Evolutionary conservation across 139 green algal genomes (phyloP).

Genomic region (Closterium sp.): DNA sequence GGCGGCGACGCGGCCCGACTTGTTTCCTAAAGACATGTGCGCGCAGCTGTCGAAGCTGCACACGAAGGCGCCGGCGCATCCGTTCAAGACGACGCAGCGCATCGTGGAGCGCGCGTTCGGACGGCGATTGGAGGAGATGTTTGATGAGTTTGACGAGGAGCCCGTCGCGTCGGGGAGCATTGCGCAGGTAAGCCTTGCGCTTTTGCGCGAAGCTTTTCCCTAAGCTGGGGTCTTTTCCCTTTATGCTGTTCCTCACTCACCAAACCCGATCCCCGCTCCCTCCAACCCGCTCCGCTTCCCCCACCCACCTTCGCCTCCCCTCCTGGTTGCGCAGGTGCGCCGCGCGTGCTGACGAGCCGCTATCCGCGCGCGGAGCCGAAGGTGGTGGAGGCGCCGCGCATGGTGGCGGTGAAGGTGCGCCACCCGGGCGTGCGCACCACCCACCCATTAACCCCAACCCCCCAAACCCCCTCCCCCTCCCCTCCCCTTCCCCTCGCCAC

Average conservation of each 20-base stretch:
- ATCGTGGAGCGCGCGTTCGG: conserved; percentile 78
- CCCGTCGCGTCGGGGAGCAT: conserved; percentile 90
- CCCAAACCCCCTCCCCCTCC: too few relatives aligned
- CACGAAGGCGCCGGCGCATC: conserved; percentile 57
- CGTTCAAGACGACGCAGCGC: conserved; percentile 47
- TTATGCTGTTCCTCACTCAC: too few relatives aligned
- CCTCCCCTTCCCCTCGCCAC: too few relatives aligned
- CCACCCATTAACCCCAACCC: too few relatives aligned
- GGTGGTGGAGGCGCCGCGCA: background rate
- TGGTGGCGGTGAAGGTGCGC: conserved; percentile 48
- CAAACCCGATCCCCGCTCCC: too few relatives aligned
- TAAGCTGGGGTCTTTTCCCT: too few relatives aligned
- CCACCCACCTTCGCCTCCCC: too few relatives aligned
- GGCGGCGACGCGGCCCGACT: conserved; percentile 81
- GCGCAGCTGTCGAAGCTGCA: conserved; percentile 73
- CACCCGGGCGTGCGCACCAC: conserved; percentile 91
- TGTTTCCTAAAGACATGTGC: conserved; percentile 81
- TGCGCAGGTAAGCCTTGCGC: conserved; percentile 79
- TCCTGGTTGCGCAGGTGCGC: conserved; percentile 29
- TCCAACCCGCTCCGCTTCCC: background rate
- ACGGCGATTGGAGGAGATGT: conserved; percentile 68
- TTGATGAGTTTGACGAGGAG: conserved; percentile 76
- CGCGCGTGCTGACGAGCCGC: conserved; percentile 34
- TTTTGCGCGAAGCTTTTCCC: too few relatives aligned
- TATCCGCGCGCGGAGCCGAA: conserved; percentile 7